Evolutionary conservation across 805 yeast genomes (phyloP).

Genomic region (Myxozyma monticola): DNA sequence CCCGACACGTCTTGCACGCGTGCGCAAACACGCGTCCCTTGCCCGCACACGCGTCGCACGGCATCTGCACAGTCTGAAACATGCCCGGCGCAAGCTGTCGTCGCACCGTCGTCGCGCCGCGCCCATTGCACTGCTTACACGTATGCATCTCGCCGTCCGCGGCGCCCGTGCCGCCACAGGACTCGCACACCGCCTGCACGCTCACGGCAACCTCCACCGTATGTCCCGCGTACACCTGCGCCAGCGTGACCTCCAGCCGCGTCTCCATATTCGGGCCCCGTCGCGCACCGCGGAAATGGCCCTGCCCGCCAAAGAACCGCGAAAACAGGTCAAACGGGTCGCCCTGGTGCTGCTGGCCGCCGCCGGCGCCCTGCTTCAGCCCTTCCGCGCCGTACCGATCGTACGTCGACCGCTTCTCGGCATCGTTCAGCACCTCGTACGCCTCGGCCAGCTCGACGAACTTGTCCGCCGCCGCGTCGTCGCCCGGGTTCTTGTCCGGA

Average conservation of each 20-base stretch:
- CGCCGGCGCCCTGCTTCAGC: constrained; percentile 48
- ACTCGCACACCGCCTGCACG: constrained; percentile 72
- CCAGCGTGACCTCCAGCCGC: constrained; percentile 55
- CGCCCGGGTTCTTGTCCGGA: constrained; percentile 89
- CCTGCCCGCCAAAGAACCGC: constrained; percentile 55
- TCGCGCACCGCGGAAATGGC: constrained; percentile 42
- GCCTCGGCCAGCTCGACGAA: constrained; percentile 93
- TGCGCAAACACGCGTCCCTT: constrained; percentile 65
- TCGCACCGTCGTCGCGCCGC: constrained; percentile 63
- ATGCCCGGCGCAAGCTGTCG: constrained; percentile 86
- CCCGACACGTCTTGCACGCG: constrained; percentile 69
- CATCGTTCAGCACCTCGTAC: constrained; percentile 76
- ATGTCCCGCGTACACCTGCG: constrained; percentile 71
- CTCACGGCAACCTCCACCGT: constrained; percentile 59
- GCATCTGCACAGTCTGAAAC: constrained; percentile 78
- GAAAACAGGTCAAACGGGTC: constrained; percentile 61
- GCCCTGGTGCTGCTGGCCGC: constrained; percentile 36
- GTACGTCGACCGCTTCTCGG: constrained; percentile 65
- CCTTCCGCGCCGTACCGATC: constrained; percentile 81
- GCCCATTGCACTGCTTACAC: constrained; percentile 74
- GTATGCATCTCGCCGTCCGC: constrained; percentile 67
- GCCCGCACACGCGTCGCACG: constrained; percentile 81
- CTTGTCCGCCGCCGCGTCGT: constrained; percentile 78
- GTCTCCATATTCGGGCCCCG: constrained; percentile 67
- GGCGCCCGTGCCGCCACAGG: constrained; percentile 84